A percentile compares a stretch with the other conserved stretches of the same genome.
Conservation (phyloP, 1,284 basidiomycete species). For the Pascua guehoae region DNA sequence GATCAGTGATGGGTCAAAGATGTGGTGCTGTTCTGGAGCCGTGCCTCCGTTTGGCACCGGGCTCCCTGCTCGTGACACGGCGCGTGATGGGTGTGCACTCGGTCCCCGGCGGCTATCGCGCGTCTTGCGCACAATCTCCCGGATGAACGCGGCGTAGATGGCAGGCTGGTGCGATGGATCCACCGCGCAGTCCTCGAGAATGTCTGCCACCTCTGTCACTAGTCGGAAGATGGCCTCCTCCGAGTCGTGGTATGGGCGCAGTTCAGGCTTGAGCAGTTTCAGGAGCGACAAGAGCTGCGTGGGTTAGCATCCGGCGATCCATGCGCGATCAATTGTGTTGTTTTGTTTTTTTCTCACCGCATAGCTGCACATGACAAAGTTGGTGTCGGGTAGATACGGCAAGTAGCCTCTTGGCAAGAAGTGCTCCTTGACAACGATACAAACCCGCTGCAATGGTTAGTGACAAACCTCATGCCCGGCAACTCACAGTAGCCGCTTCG, state of each 20-base stretch:
- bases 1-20: constrained; percentile 40
- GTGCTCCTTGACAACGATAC: constrained; percentile 56
- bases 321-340: background rate
- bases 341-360: constrained; percentile 25
- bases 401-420: constrained; percentile 71
- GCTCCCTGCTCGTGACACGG: constrained; percentile 12
- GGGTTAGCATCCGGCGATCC: background rate
- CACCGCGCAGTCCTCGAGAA: constrained; percentile 68
- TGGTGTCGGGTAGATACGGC: constrained; percentile 82
- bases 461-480: no score
- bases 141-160: constrained; percentile 79
- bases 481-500: constrained; percentile 57
- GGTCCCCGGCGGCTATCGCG: constrained; percentile 43
- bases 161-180: constrained; percentile 76
- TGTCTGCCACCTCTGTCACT: constrained; percentile 69
- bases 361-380: constrained; percentile 87
- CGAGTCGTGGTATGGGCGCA: constrained; percentile 41
- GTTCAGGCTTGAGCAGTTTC: constrained; percentile 60
- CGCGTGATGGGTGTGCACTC: constrained; percentile 16
- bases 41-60: constrained; percentile 6
- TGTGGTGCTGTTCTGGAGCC: background rate
- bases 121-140: constrained; percentile 56
- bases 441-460: constrained; percentile 25
- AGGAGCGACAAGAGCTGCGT: constrained; percentile 72
- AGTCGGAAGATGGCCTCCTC: constrained; percentile 41